phyloP scores from a whole-genome alignment of 768 basidiomycete genomes.

The Tricholoma flavovirens region DNA sequence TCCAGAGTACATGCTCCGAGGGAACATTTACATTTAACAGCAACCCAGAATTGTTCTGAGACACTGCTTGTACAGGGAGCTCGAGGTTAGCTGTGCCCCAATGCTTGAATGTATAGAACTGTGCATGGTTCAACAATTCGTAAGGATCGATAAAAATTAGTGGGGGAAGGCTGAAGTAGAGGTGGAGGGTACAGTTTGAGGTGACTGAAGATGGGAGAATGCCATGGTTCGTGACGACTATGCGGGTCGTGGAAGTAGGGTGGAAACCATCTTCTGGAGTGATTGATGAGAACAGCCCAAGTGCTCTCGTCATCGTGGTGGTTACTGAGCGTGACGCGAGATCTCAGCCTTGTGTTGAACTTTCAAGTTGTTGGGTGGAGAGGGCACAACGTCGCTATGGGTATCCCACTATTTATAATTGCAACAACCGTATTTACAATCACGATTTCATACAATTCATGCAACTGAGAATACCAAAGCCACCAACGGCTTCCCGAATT shows the following conservation, averaged over 20 bases:
- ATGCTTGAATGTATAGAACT: conserved; percentile 34
- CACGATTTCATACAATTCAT: background rate
- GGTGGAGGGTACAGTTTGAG: conserved; percentile 30
- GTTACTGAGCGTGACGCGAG: too few species aligned
- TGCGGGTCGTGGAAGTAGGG: conserved; percentile 25
- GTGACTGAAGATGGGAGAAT: background rate
- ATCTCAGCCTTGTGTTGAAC: too few species aligned
- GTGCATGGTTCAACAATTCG: conserved; percentile 35
- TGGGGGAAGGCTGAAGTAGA: conserved; percentile 36
- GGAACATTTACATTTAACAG: conserved; percentile 19
- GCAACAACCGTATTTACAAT: too few species aligned
- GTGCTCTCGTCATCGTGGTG: background rate
- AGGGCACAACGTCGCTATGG: too few species aligned
- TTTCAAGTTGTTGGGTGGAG: too few species aligned
- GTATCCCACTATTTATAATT: too few species aligned
- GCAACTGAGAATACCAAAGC: conserved; percentile 8
- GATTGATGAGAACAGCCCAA: conserved; percentile 21
- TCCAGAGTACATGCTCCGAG: background rate
- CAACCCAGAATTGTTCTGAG: conserved; percentile 17
- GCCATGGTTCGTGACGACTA: conserved; percentile 16
- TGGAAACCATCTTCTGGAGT: conserved; percentile 33
- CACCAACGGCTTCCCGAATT: conserved; percentile 1
- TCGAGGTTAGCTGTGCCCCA: conserved; percentile 42
- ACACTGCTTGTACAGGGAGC: conserved; percentile 36
- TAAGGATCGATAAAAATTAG: conserved; percentile 44